Evolutionary conservation across 768 basidiomycete genomes (phyloP).

Genomic region (Coprinopsis cinerea): DNA sequence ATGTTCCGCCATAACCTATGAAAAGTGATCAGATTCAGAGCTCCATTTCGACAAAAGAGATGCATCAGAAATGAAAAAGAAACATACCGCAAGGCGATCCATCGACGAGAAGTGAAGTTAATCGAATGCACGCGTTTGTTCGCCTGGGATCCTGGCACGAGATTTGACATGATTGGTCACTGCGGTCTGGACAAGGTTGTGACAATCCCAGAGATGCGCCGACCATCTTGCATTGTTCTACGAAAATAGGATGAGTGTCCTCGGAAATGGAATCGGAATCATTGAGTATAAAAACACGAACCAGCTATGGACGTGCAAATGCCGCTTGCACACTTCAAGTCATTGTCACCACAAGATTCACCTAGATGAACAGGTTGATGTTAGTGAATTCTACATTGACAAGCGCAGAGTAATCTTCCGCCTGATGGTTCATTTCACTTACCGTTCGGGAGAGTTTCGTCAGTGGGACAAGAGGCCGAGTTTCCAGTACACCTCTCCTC

Average conservation of each 20-base stretch:
- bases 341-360: conserved; percentile 56
- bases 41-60: background rate
- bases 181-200: conserved; percentile 57
- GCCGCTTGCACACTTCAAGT: conserved; percentile 71
- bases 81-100: conserved; percentile 78
- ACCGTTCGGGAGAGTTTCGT: conserved; percentile 61
- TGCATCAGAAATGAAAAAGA: conserved; percentile 12
- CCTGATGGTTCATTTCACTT: conserved; percentile 16
- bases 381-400: background rate
- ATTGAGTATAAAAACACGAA: conserved; percentile 31
- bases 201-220: conserved; percentile 67
- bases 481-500: conserved; percentile 73
- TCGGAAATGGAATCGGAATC: conserved; percentile 1
- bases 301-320: conserved; percentile 68
- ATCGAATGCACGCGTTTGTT: conserved; percentile 56
- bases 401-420: background rate
- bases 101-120: conserved; percentile 68
- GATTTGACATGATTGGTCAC: conserved; percentile 67
- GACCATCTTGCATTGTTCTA: conserved; percentile 71
- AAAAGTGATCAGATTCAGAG: conserved; percentile 3
- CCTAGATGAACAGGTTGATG: conserved; percentile 29
- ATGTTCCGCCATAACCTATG: conserved; percentile 66
- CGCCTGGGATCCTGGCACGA: conserved; percentile 69
- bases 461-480: conserved; percentile 64
- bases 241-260: too few species aligned